phyloP scores from a whole-genome alignment of 176 grass and related monocot species.

The Zea luxurians region DNA sequence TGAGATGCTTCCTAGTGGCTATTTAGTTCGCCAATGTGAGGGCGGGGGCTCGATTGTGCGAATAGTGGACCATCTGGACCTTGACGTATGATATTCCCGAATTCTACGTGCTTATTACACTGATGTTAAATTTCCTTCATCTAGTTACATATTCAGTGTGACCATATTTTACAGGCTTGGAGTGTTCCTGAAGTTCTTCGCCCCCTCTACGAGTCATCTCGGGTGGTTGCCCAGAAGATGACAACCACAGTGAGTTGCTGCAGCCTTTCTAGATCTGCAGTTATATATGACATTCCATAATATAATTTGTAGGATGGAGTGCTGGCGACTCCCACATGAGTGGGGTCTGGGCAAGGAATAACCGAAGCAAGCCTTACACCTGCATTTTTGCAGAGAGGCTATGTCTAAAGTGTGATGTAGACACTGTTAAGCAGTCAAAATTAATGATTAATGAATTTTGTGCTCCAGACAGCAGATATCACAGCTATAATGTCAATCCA shows the following conservation, averaged over 20 bases:
- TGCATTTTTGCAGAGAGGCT: no score
- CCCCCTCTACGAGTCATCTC: slow-evolving; percentile 89
- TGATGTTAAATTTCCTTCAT: slow-evolving; percentile 8
- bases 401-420: no score
- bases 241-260: slow-evolving; percentile 74
- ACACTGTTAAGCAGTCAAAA: no score
- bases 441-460: no score
- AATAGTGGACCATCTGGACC: slow-evolving; percentile 97
- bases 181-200: slow-evolving; percentile 94
- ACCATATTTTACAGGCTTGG: slow-evolving; percentile 64
- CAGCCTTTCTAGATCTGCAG: not conserved
- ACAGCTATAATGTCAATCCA: no score
- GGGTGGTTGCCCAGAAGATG: slow-evolving; percentile 98
- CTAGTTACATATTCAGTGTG: slow-evolving; percentile 24
- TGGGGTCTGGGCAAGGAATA: no score
- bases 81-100: slow-evolving; percentile 61
- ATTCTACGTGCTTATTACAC: not conserved
- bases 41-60: slow-evolving; percentile 90
- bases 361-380: no score
- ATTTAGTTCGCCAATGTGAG: slow-evolving; percentile 85
- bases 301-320: not conserved
- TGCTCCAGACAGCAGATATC: no score
- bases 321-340: no score
- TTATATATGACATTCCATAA: slow-evolving; percentile 6
- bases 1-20: slow-evolving; percentile 95